Base-by-base conservation (phyloP, 441 rosid genomes). In the Eutrema salsugineum region DNA sequence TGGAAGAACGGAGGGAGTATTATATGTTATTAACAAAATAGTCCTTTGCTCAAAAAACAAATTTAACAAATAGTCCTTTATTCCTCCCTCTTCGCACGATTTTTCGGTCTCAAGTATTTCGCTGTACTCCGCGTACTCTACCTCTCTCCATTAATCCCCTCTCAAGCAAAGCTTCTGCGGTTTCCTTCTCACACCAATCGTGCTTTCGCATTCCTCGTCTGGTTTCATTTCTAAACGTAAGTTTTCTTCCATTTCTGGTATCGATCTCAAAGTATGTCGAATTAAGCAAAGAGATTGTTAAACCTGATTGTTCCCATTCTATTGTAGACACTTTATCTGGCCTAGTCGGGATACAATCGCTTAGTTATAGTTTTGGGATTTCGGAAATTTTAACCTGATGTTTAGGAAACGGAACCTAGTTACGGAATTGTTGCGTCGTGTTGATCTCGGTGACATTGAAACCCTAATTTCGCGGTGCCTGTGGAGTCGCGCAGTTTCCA, bases 21-120 rank as follows among this genome's bases (percentile, higher is more conserved):
- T 47, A 1, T 48, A 14, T 16, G 19, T 58, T 48, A 74, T 74
- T 74, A 51, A 36, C 11, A 11, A 75, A 60, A 20, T 75, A 68
- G 69, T 44, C 78, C 77, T 61, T 66, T 4, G n/a, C n/a, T n/a
- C n/a, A n/a, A n/a, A n/a, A n/a, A n/a, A n/a, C n/a, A n/a, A n/a
- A n/a, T n/a, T 74, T 60, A 36, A n/a, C n/a, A 75, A 60, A 20
- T 75, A 68, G 69, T 44, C 78, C 77, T 61, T 66, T 4, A 66
- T 53, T 60, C 11, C 35, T 50, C 9, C n/a, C n/a, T n/a, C n/a
- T 0, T 66, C 19, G 6, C 62, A 30, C 62, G 50, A 60, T 20
- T 12, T 3, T 15, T 17, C 17, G 27, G 14, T 43, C 48, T 63
- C 55, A n/a, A n/a, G 30, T 17, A 20, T 6, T 5, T 55, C 53